Evolutionary conservation across 2,329 filamentous ascomycete genomes (phyloP), one percentile per base, ranked within the genome.

Genomic region (Cadophora malorum): DNA sequence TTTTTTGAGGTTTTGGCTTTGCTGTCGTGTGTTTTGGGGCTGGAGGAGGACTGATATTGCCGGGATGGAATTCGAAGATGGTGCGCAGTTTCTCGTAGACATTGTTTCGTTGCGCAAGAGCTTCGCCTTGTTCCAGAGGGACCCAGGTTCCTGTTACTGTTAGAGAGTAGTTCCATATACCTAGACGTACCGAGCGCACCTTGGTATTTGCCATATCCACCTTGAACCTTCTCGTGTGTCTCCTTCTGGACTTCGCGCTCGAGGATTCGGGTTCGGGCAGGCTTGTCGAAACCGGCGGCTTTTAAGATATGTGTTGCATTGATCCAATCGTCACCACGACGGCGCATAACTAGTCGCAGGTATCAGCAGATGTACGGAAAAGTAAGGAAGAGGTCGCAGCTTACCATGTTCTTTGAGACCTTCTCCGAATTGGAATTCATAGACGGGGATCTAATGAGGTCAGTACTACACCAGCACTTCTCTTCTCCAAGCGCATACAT

Each of bases 301-400:
- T 99, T 99, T 60, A 99, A 83, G 69, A 99, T 98, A 78, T 99
- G 96, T 64, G 96, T 99, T n/a, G 96, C 96, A 84, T 99, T 99
- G 82, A 99, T 96, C 94, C 95, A 99, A 80, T 98, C 90, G 80
- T 99, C 96, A 64, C 89, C 87, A 69, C 95, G 90, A 62, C 96
- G 89, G 79, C 96, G 91, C 96, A 99, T 99, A 72, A 98, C 76
- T 78, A 63, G 21, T 71, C 14, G 63, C 53, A 52, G 14, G 6
- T 8, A 28, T 72, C 38, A 72, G 67, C 38, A 61, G 2, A 16
- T 21, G n/a, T 19, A 19, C 23, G n/a, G 33, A 63, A 45, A 21
- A 53, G 25, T 3, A 41, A 19, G 33, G 21, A 4, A 1, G 28
- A 8, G 47, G 19, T 41, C 33, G 3, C 23, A 41, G 62, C 70